phyloP scores from a whole-genome alignment of 2,329 filamentous ascomycete genomes.

The Calonectria hongkongensis region DNA sequence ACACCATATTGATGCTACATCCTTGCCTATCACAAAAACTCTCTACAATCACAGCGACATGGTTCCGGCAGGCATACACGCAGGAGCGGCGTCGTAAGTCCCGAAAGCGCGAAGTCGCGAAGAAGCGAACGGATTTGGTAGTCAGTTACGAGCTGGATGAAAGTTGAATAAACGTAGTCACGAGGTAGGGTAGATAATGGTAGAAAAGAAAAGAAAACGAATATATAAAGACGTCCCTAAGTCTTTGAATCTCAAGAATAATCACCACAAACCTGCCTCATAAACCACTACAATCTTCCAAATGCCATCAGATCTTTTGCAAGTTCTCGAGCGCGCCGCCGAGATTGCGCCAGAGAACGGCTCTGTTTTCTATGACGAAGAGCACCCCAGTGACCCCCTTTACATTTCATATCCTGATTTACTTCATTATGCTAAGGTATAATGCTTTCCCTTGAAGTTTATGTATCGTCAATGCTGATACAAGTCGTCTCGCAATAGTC shows the following conservation, averaged over 20 bases:
- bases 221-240: neutral
- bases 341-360: neutral
- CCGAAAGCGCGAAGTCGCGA: constrained; percentile 10
- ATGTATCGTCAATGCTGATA: neutral
- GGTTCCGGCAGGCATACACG: neutral
- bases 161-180: neutral
- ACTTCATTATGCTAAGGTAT: neutral
- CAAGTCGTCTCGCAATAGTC: constrained; percentile 3
- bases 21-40: neutral
- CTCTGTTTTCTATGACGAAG: constrained; percentile 8
- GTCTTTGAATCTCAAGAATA: neutral
- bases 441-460: neutral
- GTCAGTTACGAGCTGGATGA: neutral
- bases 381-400: neutral
- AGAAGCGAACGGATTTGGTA: neutral
- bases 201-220: too few relatives aligned
- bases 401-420: constrained; percentile 12
- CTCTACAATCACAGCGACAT: neutral
- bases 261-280: neutral
- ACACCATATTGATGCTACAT: neutral
- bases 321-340: constrained; percentile 1
- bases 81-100: neutral
- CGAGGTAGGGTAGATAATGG: neutral
- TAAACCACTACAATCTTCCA: neutral
- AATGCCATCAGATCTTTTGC: constrained; percentile 2